Percentiles rank a stretch among this genome's conserved stretches.
phyloP scores from a whole-genome alignment of 768 basidiomycete species.

The Boletus fagicola region DNA sequence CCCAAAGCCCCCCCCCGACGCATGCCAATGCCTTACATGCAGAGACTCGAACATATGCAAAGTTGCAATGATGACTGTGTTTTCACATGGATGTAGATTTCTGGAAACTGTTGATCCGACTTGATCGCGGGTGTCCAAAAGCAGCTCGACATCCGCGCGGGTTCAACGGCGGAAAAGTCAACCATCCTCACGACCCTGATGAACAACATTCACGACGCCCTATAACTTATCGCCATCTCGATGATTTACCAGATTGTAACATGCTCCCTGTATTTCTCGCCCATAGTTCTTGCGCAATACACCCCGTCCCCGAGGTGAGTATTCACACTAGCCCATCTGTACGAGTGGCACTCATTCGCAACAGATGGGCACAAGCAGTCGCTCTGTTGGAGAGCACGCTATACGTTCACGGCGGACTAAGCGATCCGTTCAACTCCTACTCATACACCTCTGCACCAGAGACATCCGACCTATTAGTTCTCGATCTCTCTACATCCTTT shows the following conservation, averaged over 20 bases:
- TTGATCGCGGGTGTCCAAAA: neutral
- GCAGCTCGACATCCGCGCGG: neutral
- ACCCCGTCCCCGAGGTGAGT: constrained; percentile 27
- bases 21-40: too few relatives aligned
- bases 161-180: neutral
- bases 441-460: constrained; percentile 76
- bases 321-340: neutral
- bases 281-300: constrained; percentile 22
- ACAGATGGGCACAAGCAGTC: constrained; percentile 83
- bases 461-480: constrained; percentile 63
- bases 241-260: constrained; percentile 12
- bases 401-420: constrained; percentile 79
- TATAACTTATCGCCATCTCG: constrained; percentile 16
- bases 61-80: too few relatives aligned
- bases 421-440: constrained; percentile 63
- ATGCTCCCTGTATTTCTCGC: constrained; percentile 15
- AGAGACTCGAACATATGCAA: too few relatives aligned
- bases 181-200: constrained; percentile 14
- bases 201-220: constrained; percentile 17
- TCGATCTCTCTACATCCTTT: constrained; percentile 65
- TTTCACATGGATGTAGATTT: too few relatives aligned
- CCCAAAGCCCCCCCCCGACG: too few relatives aligned
- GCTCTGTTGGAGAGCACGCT: constrained; percentile 57
- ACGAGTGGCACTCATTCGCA: constrained; percentile 6
- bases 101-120: too few relatives aligned